phyloP scores from a whole-genome alignment of 345 rosid species.

The Eutrema yunnanense region DNA sequence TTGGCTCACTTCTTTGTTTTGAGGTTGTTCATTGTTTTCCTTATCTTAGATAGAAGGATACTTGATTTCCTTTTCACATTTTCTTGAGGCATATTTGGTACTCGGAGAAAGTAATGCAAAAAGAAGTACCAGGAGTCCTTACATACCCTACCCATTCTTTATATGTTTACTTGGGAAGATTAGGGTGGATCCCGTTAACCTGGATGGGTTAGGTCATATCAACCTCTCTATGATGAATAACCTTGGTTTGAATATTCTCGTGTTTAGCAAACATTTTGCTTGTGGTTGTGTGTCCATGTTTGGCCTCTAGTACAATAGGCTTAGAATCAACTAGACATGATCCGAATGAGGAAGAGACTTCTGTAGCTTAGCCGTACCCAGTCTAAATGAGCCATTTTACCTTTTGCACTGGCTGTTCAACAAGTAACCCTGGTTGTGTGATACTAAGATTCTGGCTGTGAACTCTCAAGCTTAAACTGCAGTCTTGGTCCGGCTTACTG shows the following conservation, averaged over 20 bases:
- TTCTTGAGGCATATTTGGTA: constrained; percentile 6
- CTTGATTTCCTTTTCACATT: constrained; percentile 10
- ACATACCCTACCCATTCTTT: background rate
- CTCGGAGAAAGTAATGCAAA: constrained; percentile 9
- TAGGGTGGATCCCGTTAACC: background rate
- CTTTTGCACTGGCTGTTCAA: background rate
- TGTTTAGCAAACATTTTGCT: background rate
- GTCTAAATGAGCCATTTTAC: background rate
- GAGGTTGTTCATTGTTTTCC: constrained; percentile 52
- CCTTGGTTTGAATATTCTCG: background rate
- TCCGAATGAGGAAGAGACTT: background rate
- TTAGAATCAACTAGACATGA: background rate
- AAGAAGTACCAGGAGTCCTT: background rate
- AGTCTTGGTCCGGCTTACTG: background rate
- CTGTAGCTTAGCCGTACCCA: background rate
- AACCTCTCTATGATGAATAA: background rate
- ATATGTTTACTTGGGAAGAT: background rate
- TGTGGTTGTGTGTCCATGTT: background rate
- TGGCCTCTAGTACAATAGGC: background rate
- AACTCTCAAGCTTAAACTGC: background rate
- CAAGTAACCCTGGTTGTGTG: background rate
- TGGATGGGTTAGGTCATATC: background rate
- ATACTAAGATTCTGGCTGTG: background rate
- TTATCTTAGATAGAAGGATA: constrained; percentile 22
- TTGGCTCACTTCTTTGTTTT: constrained; percentile 47